Conservation (phyloP, 2,329 filamentous ascomycete species). For the Verticillium alfalfae region DNA sequence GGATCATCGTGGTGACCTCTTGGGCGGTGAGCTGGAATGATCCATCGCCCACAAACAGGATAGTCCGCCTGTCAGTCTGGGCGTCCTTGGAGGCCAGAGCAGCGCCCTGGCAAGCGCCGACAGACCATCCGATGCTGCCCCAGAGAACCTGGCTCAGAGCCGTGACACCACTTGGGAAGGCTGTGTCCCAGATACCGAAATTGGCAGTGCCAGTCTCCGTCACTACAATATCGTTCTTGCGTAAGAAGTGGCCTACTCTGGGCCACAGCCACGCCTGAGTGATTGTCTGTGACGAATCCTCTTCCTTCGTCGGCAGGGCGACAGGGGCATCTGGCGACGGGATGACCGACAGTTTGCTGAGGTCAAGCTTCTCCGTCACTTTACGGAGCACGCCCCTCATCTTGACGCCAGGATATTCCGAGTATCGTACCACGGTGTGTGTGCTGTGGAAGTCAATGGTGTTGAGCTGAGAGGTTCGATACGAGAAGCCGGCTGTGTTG, state of each 20-base stretch:
- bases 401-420: conserved; percentile 69
- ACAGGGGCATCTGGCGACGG: conserved; percentile 50
- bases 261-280: conserved; percentile 76
- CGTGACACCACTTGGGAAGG: conserved; percentile 71
- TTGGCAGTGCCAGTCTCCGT: conserved; percentile 86
- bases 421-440: conserved; percentile 68
- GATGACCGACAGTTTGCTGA: conserved; percentile 50
- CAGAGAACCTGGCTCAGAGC: conserved; percentile 75
- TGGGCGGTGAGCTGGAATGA: conserved; percentile 81
- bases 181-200: conserved; percentile 83
- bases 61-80: conserved; percentile 55
- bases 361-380: conserved; percentile 54
- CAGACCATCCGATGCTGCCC: conserved; percentile 61
- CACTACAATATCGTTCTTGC: conserved; percentile 68
- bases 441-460: conserved; percentile 79
- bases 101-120: conserved; percentile 56
- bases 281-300: conserved; percentile 40
- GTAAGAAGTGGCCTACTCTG: conserved; percentile 65
- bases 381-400: conserved; percentile 76
- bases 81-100: conserved; percentile 69
- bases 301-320: conserved; percentile 31
- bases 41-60: conserved; percentile 86
- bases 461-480: conserved; percentile 68
- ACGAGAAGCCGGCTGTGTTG: conserved; percentile 79
- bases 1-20: conserved; percentile 79